Evolutionary conservation across 2,329 filamentous ascomycete species (phyloP), one percentile per base, ranked within the genome.

Genomic region (Ophiostoma triangulosporum): DNA sequence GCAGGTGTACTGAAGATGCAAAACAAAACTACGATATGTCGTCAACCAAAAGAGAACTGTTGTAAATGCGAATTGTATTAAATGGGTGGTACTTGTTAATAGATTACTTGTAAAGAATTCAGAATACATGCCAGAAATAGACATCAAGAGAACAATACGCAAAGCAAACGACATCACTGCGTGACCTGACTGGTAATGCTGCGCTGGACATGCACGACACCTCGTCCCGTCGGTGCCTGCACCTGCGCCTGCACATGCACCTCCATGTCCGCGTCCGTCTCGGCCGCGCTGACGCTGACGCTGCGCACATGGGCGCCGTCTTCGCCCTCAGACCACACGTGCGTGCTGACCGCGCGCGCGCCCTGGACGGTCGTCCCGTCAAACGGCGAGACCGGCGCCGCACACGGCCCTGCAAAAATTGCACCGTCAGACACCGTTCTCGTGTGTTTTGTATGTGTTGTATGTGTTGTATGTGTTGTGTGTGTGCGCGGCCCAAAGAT

Each of bases 261-360:
- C n/a, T n/a, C 1, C 26, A 3, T 5, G n/a, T 14, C 6, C n/a
- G 5, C 17, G 24, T n/a, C 15, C n/a, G n/a, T 14, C 17, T 6
- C 20, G 14, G 22, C 31, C 6, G 24, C 24, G 9, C 12, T 12
- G 8, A 29, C 35, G 24, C 36, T 11, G 29, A n/a, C 5, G 35
- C 11, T 11, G 46, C 20, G 31, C 17, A 27, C n/a, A 33, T 26
- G 31, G 20, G 45, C 20, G 8, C 15, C 38, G 2, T 49, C 51
- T 3, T 45, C 22, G 15, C 45, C 32, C 6, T 54, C 56, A 4
- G 56, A 54, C 56, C 56, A 57, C 11, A 56, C 54, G 4, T 43
- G 51, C 3, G 54, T 57, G 50, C 38, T 49, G 12, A 57, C 35
- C 11, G 48, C 48, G 3, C 46, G 35, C 20, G 24, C n/a, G 4